Conservation (phyloP, 2,329 filamentous ascomycete genomes). For the Penicillium sp. region DNA sequence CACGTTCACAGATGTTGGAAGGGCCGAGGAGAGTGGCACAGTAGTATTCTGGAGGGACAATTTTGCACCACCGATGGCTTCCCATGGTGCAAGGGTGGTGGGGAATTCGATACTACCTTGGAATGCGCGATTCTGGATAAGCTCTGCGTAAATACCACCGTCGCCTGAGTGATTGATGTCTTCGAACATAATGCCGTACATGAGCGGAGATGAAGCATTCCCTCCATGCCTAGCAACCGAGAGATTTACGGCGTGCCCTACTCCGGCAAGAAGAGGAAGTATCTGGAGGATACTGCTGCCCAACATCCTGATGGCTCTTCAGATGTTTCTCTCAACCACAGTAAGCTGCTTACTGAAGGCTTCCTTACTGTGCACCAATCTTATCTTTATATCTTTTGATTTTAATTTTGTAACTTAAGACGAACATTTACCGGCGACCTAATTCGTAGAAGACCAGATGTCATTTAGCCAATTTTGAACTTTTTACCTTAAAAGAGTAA, state of each 20-base stretch:
- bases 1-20: constrained; percentile 1
- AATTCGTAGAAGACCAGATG: background rate
- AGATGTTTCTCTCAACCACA: background rate
- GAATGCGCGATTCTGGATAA: constrained; percentile 74
- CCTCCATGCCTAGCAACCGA: constrained; percentile 28
- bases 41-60: background rate
- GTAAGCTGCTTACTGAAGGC: background rate
- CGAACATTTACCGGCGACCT: background rate
- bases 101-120: constrained; percentile 51
- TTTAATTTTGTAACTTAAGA: background rate
- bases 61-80: constrained; percentile 50
- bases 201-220: constrained; percentile 47
- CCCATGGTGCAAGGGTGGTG: constrained; percentile 52
- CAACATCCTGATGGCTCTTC: constrained; percentile 2
- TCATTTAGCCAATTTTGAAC: background rate
- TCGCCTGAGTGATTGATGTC: constrained; percentile 73
- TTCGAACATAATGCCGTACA: constrained; percentile 55
- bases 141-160: constrained; percentile 74
- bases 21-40: constrained; percentile 1
- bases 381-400: background rate
- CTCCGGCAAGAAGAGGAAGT: background rate
- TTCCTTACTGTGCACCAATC: background rate
- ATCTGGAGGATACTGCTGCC: background rate
- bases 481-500: background rate
- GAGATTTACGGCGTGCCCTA: background rate